These are phyloP conservation scores for Monosporascus sp. DNA, from an alignment of 2,329 filamentous ascomycete genomes.

Conservation along the genomic window DNA sequence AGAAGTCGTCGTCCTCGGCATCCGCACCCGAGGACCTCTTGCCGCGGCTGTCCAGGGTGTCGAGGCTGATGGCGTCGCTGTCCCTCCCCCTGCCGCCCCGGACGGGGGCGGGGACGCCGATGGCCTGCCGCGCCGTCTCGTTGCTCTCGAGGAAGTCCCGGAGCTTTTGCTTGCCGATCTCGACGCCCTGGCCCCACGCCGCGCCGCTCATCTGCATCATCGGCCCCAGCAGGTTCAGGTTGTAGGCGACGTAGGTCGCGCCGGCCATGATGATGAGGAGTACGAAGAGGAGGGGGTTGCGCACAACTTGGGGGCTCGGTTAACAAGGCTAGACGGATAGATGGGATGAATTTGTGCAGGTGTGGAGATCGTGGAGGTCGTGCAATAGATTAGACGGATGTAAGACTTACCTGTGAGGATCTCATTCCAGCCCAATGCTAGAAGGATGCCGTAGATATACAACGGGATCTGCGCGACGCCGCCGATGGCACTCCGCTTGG, in stretches of 20 bases:
- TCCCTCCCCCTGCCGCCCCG: conserved; percentile 15
- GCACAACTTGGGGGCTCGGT: conserved; percentile 59
- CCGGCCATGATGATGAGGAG: conserved; percentile 72
- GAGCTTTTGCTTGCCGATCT: conserved; percentile 87
- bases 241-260: conserved; percentile 85
- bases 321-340: conserved; percentile 1
- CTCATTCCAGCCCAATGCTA: conserved; percentile 98
- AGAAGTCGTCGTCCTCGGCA: conserved; percentile 56
- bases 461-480: conserved; percentile 89
- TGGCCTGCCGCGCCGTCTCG: conserved; percentile 78
- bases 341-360: too few species aligned
- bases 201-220: conserved; percentile 95
- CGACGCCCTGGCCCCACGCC: conserved; percentile 76
- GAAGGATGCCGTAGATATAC: conserved; percentile 86
- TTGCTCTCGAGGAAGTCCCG: conserved; percentile 84
- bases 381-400: not conserved
- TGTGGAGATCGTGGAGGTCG: too few species aligned
- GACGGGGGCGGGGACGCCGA: conserved; percentile 60
- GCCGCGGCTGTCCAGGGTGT: conserved; percentile 55
- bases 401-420: conserved; percentile 74
- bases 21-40: conserved; percentile 40
- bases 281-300: conserved; percentile 90
- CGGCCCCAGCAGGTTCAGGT: conserved; percentile 89
- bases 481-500: conserved; percentile 93
- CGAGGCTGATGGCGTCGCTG: conserved; percentile 50